Percentiles rank a stretch among this genome's conserved stretches.
phyloP scores from a whole-genome alignment of 805 yeast genomes.

The Komagataella kurtzmanii region DNA sequence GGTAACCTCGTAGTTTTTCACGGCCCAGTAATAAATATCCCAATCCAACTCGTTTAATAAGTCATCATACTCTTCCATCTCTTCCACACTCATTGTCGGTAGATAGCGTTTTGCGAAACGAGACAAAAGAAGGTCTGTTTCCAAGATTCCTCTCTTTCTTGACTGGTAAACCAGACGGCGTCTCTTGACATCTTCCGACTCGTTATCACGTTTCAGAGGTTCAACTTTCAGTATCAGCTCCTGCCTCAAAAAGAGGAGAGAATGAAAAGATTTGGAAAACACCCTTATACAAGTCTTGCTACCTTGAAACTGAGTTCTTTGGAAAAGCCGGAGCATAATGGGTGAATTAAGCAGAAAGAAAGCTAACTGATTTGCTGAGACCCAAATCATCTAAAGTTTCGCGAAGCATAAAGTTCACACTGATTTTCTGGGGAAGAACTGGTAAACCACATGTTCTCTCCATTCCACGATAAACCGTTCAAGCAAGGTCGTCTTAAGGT shows the following conservation, averaged over 20 bases:
- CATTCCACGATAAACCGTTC: background rate
- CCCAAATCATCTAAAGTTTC: background rate
- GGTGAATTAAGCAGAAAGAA: background rate
- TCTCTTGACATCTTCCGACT: conserved; percentile 56
- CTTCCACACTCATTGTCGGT: conserved; percentile 38
- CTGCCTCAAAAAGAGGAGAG: conserved; percentile 1
- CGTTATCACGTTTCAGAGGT: conserved; percentile 70
- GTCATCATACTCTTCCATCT: conserved; percentile 75
- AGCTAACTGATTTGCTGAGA: background rate
- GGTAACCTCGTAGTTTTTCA: conserved; percentile 65
- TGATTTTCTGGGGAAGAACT: background rate
- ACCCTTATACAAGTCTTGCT: background rate
- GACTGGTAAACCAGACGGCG: conserved; percentile 89
- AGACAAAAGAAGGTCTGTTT: conserved; percentile 76
- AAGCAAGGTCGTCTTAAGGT: background rate
- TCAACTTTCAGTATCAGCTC: conserved; percentile 51
- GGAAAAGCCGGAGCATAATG: background rate
- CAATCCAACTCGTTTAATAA: conserved; percentile 92
- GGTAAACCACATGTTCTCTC: background rate
- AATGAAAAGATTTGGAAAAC: background rate
- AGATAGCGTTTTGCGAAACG: conserved; percentile 75
- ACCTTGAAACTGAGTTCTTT: background rate
- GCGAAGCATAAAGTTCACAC: background rate
- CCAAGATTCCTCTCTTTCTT: conserved; percentile 90
- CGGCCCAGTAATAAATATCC: conserved; percentile 98